Conservation (phyloP, 768 basidiomycete genomes). For the Rhodocollybia butyracea region DNA sequence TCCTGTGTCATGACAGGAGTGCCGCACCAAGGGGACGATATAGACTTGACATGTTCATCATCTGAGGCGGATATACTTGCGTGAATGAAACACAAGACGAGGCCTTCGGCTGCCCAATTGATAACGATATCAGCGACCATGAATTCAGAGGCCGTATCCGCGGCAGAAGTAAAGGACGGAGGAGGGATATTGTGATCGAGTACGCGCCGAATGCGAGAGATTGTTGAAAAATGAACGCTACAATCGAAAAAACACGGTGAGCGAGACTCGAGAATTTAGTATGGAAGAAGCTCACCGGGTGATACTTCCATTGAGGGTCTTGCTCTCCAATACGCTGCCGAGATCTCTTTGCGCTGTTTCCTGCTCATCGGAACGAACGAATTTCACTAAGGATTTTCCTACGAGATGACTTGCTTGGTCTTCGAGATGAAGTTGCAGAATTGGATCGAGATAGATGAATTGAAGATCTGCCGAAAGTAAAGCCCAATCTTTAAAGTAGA, state of each 20-base stretch:
- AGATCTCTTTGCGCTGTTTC: conserved; percentile 72
- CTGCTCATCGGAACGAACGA: conserved; percentile 85
- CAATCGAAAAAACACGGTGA: conserved; percentile 5
- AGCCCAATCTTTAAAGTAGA: conserved; percentile 53
- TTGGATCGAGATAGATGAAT: conserved; percentile 84
- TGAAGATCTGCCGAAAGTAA: conserved; percentile 71
- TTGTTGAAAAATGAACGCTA: conserved; percentile 78
- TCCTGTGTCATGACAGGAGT: conserved; percentile 60
- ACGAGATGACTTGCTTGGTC: conserved; percentile 67
- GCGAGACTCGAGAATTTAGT: conserved; percentile 15
- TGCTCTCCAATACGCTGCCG: conserved; percentile 66
- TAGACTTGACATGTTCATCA: conserved; percentile 64
- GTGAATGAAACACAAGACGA: conserved; percentile 88
- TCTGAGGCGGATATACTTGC: conserved; percentile 65
- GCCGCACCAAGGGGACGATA: conserved; percentile 89
- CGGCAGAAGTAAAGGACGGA: too few species aligned
- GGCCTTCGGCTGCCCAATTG: conserved; percentile 83
- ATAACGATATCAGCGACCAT: conserved; percentile 88
- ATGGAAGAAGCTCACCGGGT: conserved; percentile 49
- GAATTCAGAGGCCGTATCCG: conserved; percentile 74
- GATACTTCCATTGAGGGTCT: conserved; percentile 80
- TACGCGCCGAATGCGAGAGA: conserved; percentile 66
- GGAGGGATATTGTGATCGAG: conserved; percentile 65
- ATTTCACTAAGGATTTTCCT: conserved; percentile 68
- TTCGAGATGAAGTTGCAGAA: conserved; percentile 67